Conservation (phyloP, 2,329 filamentous ascomycete species). For the Ramularia collo-cygni region DNA sequence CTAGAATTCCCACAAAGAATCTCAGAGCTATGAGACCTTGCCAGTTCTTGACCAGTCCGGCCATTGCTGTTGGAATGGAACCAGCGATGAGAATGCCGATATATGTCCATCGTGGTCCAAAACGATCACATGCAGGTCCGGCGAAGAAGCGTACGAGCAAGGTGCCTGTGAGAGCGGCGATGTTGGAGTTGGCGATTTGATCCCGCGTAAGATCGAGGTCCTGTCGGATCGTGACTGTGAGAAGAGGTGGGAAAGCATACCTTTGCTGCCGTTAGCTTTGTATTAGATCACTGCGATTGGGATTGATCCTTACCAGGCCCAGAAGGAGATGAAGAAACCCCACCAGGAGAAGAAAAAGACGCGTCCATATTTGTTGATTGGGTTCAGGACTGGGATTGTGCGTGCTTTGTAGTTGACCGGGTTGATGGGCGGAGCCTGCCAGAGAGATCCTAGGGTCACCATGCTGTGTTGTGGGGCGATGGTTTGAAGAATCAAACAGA, state of each 20-base stretch:
- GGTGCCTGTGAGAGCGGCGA: slow-evolving; percentile 67
- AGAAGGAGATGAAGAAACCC: slow-evolving; percentile 79
- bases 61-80: slow-evolving; percentile 73
- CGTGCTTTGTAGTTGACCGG: slow-evolving; percentile 76
- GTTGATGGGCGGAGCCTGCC: slow-evolving; percentile 64
- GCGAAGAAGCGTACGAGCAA: slow-evolving; percentile 71
- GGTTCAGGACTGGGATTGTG: slow-evolving; percentile 72
- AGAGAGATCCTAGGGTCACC: slow-evolving; percentile 27
- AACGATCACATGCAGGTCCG: slow-evolving; percentile 74
- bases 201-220: slow-evolving; percentile 64
- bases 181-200: slow-evolving; percentile 83
- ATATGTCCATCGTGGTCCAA: slow-evolving; percentile 73
- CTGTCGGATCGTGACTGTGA: slow-evolving; percentile 68
- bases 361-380: slow-evolving; percentile 68
- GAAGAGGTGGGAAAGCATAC: slow-evolving; percentile 83
- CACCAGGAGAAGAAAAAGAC: slow-evolving; percentile 88
- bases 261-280: slow-evolving; percentile 37
- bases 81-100: slow-evolving; percentile 65
- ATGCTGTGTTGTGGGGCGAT: too few species aligned
- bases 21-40: slow-evolving; percentile 60
- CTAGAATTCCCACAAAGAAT: slow-evolving; percentile 75
- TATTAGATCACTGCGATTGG: not conserved
- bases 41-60: slow-evolving; percentile 64
- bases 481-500: too few species aligned
- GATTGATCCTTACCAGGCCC: slow-evolving; percentile 56